These are phyloP conservation scores for Alternaria ventricosa DNA, from an alignment of 2,329 filamentous ascomycete genomes.

Conservation along the genomic window DNA sequence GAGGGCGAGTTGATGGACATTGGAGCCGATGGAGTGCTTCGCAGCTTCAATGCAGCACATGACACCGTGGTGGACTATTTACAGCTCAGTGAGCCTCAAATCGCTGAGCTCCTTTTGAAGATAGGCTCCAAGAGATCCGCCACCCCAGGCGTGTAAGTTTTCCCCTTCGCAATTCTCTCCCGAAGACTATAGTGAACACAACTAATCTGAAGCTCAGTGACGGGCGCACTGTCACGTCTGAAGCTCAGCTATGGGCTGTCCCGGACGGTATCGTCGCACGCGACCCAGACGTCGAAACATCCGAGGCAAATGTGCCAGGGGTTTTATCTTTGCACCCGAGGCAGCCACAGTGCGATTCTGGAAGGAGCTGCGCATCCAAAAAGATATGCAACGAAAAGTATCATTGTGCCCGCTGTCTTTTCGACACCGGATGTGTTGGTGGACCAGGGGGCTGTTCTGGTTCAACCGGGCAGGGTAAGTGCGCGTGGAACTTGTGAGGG, in stretches of 20 bases:
- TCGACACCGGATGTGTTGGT: no score
- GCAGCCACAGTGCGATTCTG: no score
- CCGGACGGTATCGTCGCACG: not conserved
- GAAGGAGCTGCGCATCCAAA: no score
- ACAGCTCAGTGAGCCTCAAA: not conserved
- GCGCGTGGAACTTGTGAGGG: not conserved
- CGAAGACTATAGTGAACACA: no score
- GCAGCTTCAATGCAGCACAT: not conserved
- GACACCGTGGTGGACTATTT: not conserved
- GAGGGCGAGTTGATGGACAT: not conserved
- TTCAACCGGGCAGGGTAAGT: not conserved
- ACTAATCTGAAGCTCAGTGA: not conserved
- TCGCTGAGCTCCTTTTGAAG: fast-evolving
- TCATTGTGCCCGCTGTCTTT: not conserved
- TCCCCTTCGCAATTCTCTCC: no score
- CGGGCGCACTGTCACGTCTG: not conserved
- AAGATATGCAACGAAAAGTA: no score
- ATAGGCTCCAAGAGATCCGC: not conserved
- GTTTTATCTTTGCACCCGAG: not conserved
- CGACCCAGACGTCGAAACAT: fast-evolving
- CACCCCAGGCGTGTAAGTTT: no score
- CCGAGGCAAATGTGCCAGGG: not conserved
- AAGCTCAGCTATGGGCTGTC: not conserved
- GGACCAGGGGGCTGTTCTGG: no score
- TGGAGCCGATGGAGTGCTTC: not conserved